phyloP scores from a whole-genome alignment of 108 stramenopile genomes.

The Craspedostauros australis region DNA sequence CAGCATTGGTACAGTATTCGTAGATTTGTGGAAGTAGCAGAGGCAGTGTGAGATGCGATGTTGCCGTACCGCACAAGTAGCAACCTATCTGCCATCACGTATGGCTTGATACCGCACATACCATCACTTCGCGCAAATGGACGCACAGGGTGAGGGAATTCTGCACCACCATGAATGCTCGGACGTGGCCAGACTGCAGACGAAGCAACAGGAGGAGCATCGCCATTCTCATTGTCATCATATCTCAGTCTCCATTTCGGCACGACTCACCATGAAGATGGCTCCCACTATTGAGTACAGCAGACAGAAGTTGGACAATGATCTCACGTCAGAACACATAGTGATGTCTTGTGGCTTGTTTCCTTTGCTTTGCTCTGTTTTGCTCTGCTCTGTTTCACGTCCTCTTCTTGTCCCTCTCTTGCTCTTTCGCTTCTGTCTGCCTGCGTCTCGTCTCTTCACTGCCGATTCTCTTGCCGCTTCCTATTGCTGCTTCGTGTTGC shows the following conservation, averaged over 20 bases:
- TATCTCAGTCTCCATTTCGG: too few relatives aligned
- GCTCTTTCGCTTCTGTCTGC: too few relatives aligned
- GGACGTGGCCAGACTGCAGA: neutral
- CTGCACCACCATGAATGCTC: neutral
- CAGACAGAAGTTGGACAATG: conserved; percentile 4
- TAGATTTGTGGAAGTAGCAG: too few relatives aligned
- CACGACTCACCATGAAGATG: conserved; percentile 14
- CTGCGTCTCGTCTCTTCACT: too few relatives aligned
- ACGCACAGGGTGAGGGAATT: neutral
- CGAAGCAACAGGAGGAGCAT: neutral
- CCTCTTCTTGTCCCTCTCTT: neutral
- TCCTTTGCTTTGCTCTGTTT: neutral
- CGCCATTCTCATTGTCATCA: neutral
- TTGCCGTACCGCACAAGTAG: too few relatives aligned
- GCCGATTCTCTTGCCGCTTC: too few relatives aligned
- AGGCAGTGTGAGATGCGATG: too few relatives aligned
- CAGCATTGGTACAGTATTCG: too few relatives aligned
- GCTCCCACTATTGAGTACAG: conserved; percentile 18
- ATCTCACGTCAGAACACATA: conserved; percentile 4
- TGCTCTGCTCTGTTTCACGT: neutral
- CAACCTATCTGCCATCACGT: too few relatives aligned
- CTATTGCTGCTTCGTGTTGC: too few relatives aligned
- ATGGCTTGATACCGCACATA: neutral
- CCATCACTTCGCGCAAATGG: conserved; percentile 5
- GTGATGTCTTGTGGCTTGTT: neutral